These are phyloP conservation scores for Diaporthe amygdali DNA, from an alignment of 2,329 filamentous ascomycete species.

Conservation along the genomic window DNA sequence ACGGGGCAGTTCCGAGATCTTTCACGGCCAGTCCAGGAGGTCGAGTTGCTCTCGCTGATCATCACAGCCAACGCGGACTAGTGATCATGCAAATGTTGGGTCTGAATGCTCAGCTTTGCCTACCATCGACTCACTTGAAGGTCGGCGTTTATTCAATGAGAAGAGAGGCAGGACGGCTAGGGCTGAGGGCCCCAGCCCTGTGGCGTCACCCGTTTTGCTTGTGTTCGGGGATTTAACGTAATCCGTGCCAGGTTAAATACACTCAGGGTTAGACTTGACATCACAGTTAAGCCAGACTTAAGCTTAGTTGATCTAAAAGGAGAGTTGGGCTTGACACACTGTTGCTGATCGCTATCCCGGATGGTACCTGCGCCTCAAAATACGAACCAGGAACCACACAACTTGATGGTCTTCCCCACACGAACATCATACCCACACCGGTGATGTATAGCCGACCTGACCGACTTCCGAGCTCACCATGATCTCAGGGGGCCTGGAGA, in stretches of 20 bases:
- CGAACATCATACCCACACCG: background rate
- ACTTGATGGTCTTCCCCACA: slow-evolving; percentile 1
- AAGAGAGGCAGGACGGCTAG: background rate
- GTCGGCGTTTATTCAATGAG: background rate
- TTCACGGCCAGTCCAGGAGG: background rate
- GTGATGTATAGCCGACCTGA: background rate
- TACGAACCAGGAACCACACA: slow-evolving; percentile 3
- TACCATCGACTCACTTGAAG: background rate
- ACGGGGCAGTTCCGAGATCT: slow-evolving; percentile 5
- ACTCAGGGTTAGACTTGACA: slow-evolving; percentile 6
- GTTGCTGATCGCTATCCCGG: background rate
- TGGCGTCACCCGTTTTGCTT: background rate
- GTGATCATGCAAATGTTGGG: background rate
- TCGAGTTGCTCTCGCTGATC: background rate
- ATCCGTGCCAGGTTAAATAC: background rate
- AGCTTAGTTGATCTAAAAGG: slow-evolving; percentile 16
- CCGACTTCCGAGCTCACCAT: slow-evolving; percentile 9
- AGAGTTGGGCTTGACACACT: background rate
- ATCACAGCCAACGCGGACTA: background rate
- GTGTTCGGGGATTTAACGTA: background rate
- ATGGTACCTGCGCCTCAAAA: slow-evolving; percentile 5
- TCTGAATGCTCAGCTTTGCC: too few species aligned
- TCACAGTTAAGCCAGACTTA: slow-evolving; percentile 15
- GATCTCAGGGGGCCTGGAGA: background rate
- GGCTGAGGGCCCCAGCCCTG: background rate